phyloP scores from a whole-genome alignment of 371 early-diverging fungal genomes.

The Chytridium lagenaria region DNA sequence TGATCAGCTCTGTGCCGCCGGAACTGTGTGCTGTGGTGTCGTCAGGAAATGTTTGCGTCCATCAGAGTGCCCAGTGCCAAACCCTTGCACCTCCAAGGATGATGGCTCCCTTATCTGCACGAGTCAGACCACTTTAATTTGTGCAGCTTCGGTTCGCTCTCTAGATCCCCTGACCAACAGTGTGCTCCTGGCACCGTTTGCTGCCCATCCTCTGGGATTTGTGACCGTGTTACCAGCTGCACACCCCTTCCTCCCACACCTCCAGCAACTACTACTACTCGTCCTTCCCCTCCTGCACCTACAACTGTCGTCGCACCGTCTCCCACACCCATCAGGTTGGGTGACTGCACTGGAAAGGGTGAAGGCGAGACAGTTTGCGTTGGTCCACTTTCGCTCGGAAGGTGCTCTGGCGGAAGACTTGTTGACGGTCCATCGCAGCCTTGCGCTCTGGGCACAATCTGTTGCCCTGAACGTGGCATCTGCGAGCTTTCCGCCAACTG shows the following conservation, averaged over 20 bases:
- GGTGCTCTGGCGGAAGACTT: not conserved
- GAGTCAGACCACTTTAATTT: constrained; percentile 15
- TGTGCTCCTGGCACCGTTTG: constrained; percentile 21
- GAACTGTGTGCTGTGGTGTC: constrained; percentile 11
- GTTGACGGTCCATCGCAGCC: not conserved
- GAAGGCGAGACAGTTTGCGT: constrained; percentile 17
- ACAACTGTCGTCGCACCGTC: not conserved
- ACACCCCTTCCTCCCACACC: not conserved
- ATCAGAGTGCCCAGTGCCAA: not conserved
- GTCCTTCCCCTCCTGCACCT: not conserved
- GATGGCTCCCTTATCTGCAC: constrained; percentile 37
- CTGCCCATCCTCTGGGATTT: constrained; percentile 15
- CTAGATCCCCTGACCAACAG: not conserved
- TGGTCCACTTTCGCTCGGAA: not conserved
- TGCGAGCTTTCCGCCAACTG: constrained; percentile 12
- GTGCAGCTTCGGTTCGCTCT: constrained; percentile 5
- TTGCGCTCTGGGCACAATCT: constrained; percentile 10
- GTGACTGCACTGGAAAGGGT: not conserved
- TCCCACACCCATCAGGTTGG: not conserved
- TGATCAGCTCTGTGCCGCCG: constrained; percentile 24
- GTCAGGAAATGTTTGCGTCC: constrained; percentile 12
- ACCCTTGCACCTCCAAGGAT: not conserved
- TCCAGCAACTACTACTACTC: not conserved
- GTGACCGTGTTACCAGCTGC: constrained; percentile 11
- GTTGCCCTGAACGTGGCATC: constrained; percentile 9